Evolutionary conservation across 495 filamentous ascomycete species (phyloP).

Genomic region (Penicillium subrubescens): DNA sequence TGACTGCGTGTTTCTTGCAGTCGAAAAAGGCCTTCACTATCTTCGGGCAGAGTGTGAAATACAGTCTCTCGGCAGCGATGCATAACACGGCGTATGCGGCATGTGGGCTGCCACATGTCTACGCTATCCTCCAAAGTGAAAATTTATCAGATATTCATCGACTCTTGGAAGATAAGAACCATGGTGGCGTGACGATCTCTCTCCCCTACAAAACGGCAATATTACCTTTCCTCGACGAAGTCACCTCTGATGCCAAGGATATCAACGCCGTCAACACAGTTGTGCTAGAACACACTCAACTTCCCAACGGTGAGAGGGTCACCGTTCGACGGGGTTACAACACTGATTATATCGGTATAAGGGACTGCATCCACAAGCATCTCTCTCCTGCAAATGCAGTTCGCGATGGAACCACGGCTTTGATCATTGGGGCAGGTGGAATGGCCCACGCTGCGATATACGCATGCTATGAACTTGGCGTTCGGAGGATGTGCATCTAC

Average conservation of each 20-base stretch:
- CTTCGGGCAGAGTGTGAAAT: constrained; percentile 26
- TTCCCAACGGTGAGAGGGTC: constrained; percentile 29
- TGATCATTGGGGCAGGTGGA: constrained; percentile 64
- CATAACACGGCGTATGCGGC: constrained; percentile 66
- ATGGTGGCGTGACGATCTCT: constrained; percentile 65
- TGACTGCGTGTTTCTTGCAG: constrained; percentile 48
- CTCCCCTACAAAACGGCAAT: constrained; percentile 67
- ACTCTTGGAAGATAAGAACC: constrained; percentile 54
- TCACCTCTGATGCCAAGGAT: constrained; percentile 59
- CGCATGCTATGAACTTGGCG: constrained; percentile 57
- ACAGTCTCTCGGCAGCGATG: constrained; percentile 45
- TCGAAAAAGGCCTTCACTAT: constrained; percentile 35
- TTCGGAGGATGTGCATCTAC: constrained; percentile 61
- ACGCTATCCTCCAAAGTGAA: constrained; percentile 53
- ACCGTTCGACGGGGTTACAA: constrained; percentile 57
- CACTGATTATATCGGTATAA: constrained; percentile 68
- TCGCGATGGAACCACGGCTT: constrained; percentile 50
- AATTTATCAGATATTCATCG: constrained; percentile 57
- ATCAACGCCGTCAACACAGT: constrained; percentile 72
- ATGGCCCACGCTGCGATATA: constrained; percentile 67
- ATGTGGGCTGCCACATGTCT: constrained; percentile 68
- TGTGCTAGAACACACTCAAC: constrained; percentile 45
- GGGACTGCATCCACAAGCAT: constrained; percentile 63
- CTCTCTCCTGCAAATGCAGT: constrained; percentile 42
- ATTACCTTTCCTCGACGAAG: constrained; percentile 58